A percentile compares a stretch with the other conserved stretches of the same genome.
phyloP scores from a whole-genome alignment of 2,329 filamentous ascomycete species.

The Trichophyton schoenleinii region DNA sequence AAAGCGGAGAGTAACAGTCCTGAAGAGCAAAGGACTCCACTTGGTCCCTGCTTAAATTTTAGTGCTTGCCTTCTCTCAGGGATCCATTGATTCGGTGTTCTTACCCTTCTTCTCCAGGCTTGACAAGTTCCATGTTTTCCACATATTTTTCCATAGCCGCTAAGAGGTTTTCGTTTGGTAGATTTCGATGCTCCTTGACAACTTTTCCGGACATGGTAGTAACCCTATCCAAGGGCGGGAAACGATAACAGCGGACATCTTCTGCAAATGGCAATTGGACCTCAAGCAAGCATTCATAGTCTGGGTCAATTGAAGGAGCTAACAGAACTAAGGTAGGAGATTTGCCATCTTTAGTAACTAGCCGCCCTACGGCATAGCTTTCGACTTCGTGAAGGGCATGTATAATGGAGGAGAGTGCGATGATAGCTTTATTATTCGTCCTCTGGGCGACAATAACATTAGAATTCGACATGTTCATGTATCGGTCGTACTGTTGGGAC shows the following conservation, averaged over 20 bases:
- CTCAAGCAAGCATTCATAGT: slow-evolving; percentile 78
- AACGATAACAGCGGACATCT: slow-evolving; percentile 79
- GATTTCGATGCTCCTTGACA: slow-evolving; percentile 67
- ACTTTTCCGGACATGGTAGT: slow-evolving; percentile 74
- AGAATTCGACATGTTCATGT: slow-evolving; percentile 70
- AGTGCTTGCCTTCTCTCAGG: neutral
- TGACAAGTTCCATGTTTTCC: slow-evolving; percentile 77
- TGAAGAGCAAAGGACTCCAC: slow-evolving; percentile 65
- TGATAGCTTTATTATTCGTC: slow-evolving; percentile 64
- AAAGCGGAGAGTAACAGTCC: slow-evolving; percentile 67
- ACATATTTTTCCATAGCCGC: slow-evolving; percentile 84
- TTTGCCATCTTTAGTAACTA: slow-evolving; percentile 74
- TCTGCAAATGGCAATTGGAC: slow-evolving; percentile 86
- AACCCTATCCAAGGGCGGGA: slow-evolving; percentile 78
- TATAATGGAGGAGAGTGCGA: slow-evolving; percentile 80
- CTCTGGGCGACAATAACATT: slow-evolving; percentile 66
- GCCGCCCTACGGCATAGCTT: slow-evolving; percentile 71
- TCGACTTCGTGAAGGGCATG: slow-evolving; percentile 76
- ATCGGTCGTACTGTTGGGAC: slow-evolving; percentile 56
- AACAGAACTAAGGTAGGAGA: slow-evolving; percentile 66
- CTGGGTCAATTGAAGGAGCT: slow-evolving; percentile 63
- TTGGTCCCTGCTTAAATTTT: slow-evolving; percentile 29
- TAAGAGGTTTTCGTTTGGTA: slow-evolving; percentile 62
- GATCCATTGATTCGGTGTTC: slow-evolving; percentile 13
- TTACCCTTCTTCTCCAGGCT: slow-evolving; percentile 62